Base-by-base conservation (phyloP, 2,329 filamentous ascomycete genomes). In the Ilyonectria robusta region DNA sequence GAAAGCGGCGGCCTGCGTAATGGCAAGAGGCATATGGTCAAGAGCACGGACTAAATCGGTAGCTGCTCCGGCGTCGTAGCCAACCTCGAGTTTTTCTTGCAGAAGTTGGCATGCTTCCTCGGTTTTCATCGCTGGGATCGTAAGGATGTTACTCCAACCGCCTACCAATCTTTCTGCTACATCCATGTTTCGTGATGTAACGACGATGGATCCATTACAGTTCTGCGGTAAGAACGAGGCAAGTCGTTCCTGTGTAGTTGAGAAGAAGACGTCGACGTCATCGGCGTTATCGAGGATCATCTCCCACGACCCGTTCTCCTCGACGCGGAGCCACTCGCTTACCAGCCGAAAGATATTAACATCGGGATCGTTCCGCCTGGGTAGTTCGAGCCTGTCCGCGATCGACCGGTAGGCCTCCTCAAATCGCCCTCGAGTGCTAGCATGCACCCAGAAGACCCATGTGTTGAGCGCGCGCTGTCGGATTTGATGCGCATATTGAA, bases 401-500 rank as follows among this genome's bases (percentile, higher is more conserved):
- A 69, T 63, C 2, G 40, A 2, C 2, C 8, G 42, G 19, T 48
- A 69, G 9, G 44, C 23, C 8, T 69, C 33, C 37, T 69, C 56
- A 23, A 69, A 63, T 17, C 59, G 59, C 2, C n/a, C 48, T 9
- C 9, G 10, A 2, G 62, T 63, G 29, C 66, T 61, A 4, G 62
- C 59, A 23, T 64, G 47, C 1, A 63, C 56, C 66, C 63, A 69
- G 29, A 69, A 69, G 0, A 69, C 51, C 7, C 40, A 60, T 9
- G 46, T 57, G 6, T 58, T 13, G 2, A 50, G 44, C 13, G 46
- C 29, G 3, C 9, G 17, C 7, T 69, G 26, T 19, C 51, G 55
- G 15, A 61, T 7, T 17, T 21, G 51, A 31, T 69, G 31, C 7
- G 66, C 66, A 33, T 53, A 63, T 6, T 69, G 23, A 8, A 63